Evolutionary conservation across 495 filamentous ascomycete genomes (phyloP).

Genomic region (Neurospora sp.): DNA sequence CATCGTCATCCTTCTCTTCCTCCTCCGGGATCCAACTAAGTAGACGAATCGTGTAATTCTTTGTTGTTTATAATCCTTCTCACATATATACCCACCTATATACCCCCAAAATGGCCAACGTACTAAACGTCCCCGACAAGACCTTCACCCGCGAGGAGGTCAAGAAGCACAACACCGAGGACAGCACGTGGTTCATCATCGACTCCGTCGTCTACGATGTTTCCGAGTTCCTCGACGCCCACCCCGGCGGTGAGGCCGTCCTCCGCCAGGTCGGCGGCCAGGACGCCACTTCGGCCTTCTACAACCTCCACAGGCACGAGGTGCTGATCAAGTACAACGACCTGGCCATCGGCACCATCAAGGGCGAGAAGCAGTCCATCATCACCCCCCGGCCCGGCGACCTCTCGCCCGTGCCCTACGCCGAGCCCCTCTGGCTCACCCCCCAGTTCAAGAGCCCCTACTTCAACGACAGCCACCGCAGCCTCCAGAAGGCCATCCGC

Average conservation of each 20-base stretch:
- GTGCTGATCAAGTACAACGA: constrained; percentile 67
- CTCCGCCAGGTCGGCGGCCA: constrained; percentile 75
- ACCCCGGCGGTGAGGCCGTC: constrained; percentile 77
- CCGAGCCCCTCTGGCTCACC: constrained; percentile 71
- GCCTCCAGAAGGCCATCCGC: constrained; percentile 60
- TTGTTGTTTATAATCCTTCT: background rate
- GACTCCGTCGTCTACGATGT: constrained; percentile 91
- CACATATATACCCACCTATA: background rate
- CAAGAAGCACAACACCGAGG: constrained; percentile 71
- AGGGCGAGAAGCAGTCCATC: constrained; percentile 65
- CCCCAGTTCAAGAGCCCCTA: constrained; percentile 75
- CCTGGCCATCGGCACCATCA: constrained; percentile 66
- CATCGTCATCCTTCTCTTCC: background rate
- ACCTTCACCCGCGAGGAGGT: constrained; percentile 66
- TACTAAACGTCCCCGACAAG: constrained; percentile 22
- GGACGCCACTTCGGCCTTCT: constrained; percentile 82
- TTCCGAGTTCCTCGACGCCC: constrained; percentile 83
- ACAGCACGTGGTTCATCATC: constrained; percentile 72
- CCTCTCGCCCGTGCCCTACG: constrained; percentile 67
- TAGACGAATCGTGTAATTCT: background rate
- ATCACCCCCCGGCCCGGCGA: constrained; percentile 61
- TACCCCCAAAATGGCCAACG: background rate
- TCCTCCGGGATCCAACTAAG: background rate
- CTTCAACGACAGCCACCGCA: constrained; percentile 66
- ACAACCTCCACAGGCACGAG: constrained; percentile 89